phyloP scores from a whole-genome alignment of 2,329 filamentous ascomycete genomes.

The Thelonectria blattea region DNA sequence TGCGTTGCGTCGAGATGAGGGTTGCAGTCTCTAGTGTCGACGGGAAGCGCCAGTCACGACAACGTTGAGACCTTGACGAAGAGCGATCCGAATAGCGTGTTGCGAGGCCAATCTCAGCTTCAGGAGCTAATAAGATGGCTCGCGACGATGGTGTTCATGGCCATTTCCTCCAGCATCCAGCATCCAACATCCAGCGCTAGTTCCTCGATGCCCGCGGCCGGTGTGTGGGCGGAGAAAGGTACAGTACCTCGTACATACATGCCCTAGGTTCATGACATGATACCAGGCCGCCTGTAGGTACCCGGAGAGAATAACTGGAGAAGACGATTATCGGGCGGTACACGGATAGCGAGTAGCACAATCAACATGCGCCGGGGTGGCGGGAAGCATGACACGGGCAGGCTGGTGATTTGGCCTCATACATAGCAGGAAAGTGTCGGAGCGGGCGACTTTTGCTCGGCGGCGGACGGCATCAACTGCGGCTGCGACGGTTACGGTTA shows the following conservation, averaged over 20 bases:
- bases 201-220: background rate
- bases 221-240: background rate
- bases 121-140: background rate
- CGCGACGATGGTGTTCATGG: background rate
- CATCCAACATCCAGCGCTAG: background rate
- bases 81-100: background rate
- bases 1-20: too few species aligned
- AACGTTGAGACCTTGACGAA: background rate
- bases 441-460: background rate
- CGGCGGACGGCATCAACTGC: constrained; percentile 10
- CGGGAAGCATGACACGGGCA: constrained; percentile 10
- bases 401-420: background rate
- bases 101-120: background rate
- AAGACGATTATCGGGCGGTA: background rate
- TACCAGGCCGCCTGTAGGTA: background rate
- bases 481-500: background rate
- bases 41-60: constrained; percentile 9
- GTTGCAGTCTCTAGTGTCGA: constrained; percentile 5
- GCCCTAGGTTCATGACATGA: background rate
- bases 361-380: constrained; percentile 2
- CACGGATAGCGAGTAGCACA: constrained; percentile 7
- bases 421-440: background rate
- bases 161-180: background rate
- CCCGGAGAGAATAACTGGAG: background rate
- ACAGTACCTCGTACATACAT: too few species aligned